Conservation (phyloP, 2,329 filamentous ascomycete species). For the Penicillium psychrosexuale region DNA sequence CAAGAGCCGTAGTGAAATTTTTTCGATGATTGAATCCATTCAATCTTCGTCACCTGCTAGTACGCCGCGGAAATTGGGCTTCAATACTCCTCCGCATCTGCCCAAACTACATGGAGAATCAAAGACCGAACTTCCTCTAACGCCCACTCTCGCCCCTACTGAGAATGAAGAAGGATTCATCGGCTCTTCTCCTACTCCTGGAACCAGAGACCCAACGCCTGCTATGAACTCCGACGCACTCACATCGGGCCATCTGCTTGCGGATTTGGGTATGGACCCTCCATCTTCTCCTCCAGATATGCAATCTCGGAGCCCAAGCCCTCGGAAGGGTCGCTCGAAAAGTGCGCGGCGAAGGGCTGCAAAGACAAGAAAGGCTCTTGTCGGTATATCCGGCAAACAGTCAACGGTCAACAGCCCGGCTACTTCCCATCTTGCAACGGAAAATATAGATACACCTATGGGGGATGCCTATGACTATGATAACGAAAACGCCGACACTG, state of each 20-base stretch:
- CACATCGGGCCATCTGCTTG: not conserved
- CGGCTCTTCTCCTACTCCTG: conserved; percentile 53
- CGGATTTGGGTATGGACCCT: conserved; percentile 21
- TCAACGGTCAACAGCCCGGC: conserved; percentile 9
- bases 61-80: conserved; percentile 27
- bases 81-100: conserved; percentile 31
- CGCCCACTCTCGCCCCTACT: conserved; percentile 43
- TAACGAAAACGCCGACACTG: conserved; percentile 8
- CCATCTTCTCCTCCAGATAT: conserved; percentile 39
- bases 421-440: not conserved
- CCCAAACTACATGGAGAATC: conserved; percentile 25
- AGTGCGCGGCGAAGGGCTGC: conserved; percentile 11
- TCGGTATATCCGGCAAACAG: conserved; percentile 1
- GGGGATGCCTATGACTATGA: conserved; percentile 7
- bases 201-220: conserved; percentile 34
- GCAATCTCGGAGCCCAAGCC: conserved; percentile 22
- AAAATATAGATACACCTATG: conserved; percentile 4
- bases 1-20: conserved; percentile 61
- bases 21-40: conserved; percentile 66
- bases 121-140: conserved; percentile 34
- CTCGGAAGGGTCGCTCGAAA: conserved; percentile 13
- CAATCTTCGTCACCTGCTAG: conserved; percentile 46
- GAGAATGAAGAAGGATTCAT: conserved; percentile 47
- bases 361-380: conserved; percentile 17
- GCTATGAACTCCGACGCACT: conserved; percentile 26